Evolutionary conservation across 768 basidiomycete genomes (phyloP), one percentile per base, ranked within the genome.

Genomic region (Xerocomellus amylosporus): DNA sequence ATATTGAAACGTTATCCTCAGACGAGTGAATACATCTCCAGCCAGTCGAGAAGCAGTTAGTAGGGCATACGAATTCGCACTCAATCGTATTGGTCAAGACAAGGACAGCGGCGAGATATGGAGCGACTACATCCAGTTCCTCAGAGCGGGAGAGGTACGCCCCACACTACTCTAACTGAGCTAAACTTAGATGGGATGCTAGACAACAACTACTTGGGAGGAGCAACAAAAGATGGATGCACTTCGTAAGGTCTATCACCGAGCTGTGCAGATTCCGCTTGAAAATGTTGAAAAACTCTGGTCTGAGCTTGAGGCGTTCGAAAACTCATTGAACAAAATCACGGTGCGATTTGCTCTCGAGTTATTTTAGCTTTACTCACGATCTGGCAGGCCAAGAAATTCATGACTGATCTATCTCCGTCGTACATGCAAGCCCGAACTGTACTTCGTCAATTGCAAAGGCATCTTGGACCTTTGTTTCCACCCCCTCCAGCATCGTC

Each of bases 341-440:
- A 96, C 94, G 33, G 85, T 82, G 39, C 53, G 81, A 63, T 47
- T 14, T 15, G 12, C 17, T 54, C 49, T 33, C 20, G 7, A 17
- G 14, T 26, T 9, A 9, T 31, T 39, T 5, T 19, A 28, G 26
- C 26, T 48, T 24, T 26, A 38, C 59, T 70, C 22, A 73, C 33
- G 5, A 34, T 15, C 6, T 4, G 20, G 2, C 58, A 87, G 87
- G 94, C 96, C 14, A 98, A 98, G 71, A 97, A 98, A 67, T 95
- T 98, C 73, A 85, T 98, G 75, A 79, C 84, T 51, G 95, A 98
- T 71, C 80, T 92, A n/a, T 90, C 90, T 2, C 90, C 93, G 7
- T 83, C 88, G 2, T 89, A 98, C 68, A 95, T 98, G 90, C 94
- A 96, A 65, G 96, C 97, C 0, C 86, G 94, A 14, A 87, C 90